phyloP scores from a whole-genome alignment of 148 eudicot genomes.

The Chenopodium suecicum region DNA sequence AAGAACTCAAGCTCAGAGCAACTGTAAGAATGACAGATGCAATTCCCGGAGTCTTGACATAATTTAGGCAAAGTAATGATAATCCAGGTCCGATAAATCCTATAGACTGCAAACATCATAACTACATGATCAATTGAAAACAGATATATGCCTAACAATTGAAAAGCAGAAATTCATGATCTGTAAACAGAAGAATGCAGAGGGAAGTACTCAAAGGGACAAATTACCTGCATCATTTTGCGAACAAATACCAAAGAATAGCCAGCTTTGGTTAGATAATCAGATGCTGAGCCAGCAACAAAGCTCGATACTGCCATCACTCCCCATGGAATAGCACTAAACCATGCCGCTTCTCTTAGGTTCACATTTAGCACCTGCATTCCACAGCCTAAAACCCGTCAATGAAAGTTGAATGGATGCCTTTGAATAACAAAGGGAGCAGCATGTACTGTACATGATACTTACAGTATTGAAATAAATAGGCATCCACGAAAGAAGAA shows the following conservation, averaged over 20 bases:
- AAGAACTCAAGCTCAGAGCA: constrained; percentile 85
- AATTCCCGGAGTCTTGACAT: constrained; percentile 61
- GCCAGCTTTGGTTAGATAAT: constrained; percentile 65
- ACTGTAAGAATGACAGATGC: constrained; percentile 64
- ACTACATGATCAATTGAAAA: neutral
- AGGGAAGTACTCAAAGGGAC: neutral
- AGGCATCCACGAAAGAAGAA: constrained; percentile 99
- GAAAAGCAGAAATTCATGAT: neutral
- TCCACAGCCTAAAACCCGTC: neutral
- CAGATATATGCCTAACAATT: neutral
- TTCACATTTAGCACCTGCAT: constrained; percentile 74
- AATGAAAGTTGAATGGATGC: neutral
- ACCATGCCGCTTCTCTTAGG: constrained; percentile 95
- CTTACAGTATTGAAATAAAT: constrained; percentile 89
- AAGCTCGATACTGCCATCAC: constrained; percentile 91
- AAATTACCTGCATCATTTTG: constrained; percentile 84
- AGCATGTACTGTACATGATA: constrained; percentile 9
- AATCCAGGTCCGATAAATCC: constrained; percentile 93
- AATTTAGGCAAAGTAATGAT: constrained; percentile 76
- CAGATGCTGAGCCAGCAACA: constrained; percentile 74
- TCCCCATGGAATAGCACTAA: constrained; percentile 98
- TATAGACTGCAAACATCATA: constrained; percentile 57
- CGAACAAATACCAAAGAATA: constrained; percentile 63
- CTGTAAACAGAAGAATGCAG: too few relatives aligned
- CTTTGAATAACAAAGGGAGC: neutral